phyloP scores from a whole-genome alignment of 495 filamentous ascomycete species.

The Trichoderma parareesei region DNA sequence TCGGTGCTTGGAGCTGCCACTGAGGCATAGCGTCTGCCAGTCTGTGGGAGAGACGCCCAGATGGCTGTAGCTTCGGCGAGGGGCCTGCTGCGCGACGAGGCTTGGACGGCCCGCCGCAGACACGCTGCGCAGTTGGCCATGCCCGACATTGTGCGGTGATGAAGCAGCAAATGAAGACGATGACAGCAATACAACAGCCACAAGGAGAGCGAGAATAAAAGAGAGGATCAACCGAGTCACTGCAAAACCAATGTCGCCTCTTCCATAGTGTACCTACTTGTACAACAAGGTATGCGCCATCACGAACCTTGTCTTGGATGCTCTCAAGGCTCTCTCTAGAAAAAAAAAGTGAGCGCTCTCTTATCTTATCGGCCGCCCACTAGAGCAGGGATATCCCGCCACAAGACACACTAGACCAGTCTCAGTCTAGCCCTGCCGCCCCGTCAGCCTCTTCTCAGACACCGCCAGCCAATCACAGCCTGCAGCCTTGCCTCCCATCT shows the following conservation, averaged over 20 bases:
- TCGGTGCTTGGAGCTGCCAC: neutral
- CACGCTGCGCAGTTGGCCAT: neutral
- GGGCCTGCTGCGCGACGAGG: neutral
- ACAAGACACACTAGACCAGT: neutral
- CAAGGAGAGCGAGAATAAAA: neutral
- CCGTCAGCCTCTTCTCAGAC: neutral
- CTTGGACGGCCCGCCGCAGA: slow-evolving; percentile 6
- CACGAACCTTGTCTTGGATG: neutral
- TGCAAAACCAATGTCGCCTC: neutral
- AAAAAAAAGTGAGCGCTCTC: neutral
- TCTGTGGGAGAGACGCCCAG: neutral
- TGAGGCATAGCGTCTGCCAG: neutral
- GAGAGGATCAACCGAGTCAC: neutral
- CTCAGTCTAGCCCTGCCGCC: neutral
- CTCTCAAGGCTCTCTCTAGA: neutral
- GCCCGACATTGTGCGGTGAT: neutral
- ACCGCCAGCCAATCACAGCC: neutral
- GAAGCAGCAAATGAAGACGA: neutral
- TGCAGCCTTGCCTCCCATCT: neutral
- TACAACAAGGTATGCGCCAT: neutral
- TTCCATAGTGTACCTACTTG: neutral
- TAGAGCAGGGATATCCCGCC: neutral
- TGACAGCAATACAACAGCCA: neutral
- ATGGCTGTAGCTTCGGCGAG: neutral
- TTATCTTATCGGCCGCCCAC: slow-evolving; percentile 5